A percentile compares a stretch with the other conserved stretches of the same genome.
Evolutionary conservation across 371 early-diverging fungal species (phyloP).

Genomic region (Sporodiniella umbellata): DNA sequence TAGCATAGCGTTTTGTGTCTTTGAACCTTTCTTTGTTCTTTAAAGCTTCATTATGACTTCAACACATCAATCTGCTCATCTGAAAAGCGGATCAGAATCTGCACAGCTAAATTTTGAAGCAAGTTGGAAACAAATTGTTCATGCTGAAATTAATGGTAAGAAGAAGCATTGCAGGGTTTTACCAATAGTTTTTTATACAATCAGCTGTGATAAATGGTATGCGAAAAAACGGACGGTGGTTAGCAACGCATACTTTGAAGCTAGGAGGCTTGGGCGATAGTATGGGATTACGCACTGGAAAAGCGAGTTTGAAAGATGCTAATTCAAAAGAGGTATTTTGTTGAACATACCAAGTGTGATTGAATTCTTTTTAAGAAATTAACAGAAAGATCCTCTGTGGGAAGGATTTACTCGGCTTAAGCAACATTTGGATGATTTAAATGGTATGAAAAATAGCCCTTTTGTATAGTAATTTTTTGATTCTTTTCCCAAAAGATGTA

Average conservation of each 20-base stretch:
- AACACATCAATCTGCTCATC: not conserved
- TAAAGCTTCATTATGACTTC: not conserved
- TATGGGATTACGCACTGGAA: constrained; percentile 60
- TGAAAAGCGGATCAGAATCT: not conserved
- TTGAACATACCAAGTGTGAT: no score
- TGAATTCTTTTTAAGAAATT: no score
- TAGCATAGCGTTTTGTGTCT: no score
- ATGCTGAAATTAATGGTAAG: constrained; percentile 73
- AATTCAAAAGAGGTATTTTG: constrained; percentile 12
- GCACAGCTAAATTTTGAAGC: constrained; percentile 49
- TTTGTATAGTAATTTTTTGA: no score
- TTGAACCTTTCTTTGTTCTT: no score
- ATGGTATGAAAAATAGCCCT: constrained; percentile 37
- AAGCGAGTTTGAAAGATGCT: constrained; percentile 20
- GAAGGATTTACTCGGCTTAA: constrained; percentile 67
- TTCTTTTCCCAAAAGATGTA: no score
- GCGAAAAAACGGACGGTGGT: constrained; percentile 88
- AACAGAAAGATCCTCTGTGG: constrained; percentile 66
- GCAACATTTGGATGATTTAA: constrained; percentile 56
- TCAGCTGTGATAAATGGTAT: constrained; percentile 72
- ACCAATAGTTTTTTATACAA: not conserved
- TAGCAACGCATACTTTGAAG: constrained; percentile 56
- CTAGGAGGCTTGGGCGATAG: constrained; percentile 67
- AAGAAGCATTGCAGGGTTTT: no score
- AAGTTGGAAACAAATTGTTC: constrained; percentile 72